Percentiles rank a stretch among this genome's conserved stretches.
phyloP scores from a whole-genome alignment of 768 basidiomycete species.

The Daedaleopsis sinensis region DNA sequence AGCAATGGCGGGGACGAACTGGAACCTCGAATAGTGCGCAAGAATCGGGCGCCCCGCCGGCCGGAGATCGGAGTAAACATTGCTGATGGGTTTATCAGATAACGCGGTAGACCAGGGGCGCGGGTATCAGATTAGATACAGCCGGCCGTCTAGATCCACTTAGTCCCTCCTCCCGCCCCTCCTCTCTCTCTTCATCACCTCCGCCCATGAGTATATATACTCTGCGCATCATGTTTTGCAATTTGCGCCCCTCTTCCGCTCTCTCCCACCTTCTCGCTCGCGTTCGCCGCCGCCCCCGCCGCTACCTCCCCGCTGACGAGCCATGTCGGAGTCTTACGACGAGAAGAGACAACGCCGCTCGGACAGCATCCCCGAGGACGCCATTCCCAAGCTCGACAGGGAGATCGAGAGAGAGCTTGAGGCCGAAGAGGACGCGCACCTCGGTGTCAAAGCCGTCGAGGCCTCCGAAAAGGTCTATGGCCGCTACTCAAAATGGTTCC shows the following conservation, averaged over 20 bases:
- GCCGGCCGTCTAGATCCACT: not conserved
- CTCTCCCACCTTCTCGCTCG: not conserved
- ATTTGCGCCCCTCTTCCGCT: not conserved
- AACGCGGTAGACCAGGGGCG: not conserved
- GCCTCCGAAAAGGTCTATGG: constrained; percentile 55
- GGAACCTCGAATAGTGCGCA: no score
- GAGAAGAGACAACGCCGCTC: not conserved
- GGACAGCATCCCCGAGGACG: constrained; percentile 6
- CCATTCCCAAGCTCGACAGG: constrained; percentile 14
- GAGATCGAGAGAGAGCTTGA: constrained; percentile 8
- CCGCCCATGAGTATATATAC: not conserved
- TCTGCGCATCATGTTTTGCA: not conserved
- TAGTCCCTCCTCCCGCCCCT: not conserved
- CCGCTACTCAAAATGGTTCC: constrained; percentile 56
- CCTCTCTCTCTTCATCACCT: not conserved
- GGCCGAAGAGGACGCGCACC: constrained; percentile 33
- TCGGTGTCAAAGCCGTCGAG: constrained; percentile 53
- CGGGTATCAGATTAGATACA: not conserved
- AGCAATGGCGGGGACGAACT: no score
- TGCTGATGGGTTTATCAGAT: not conserved
- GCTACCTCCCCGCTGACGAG: not conserved
- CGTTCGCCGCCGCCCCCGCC: no score
- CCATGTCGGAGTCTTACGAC: not conserved
- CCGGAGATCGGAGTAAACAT: no score
- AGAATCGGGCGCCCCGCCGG: no score